These are phyloP conservation scores for Populus deltoides DNA, from an alignment of 345 rosid genomes.

Conservation along the genomic window DNA sequence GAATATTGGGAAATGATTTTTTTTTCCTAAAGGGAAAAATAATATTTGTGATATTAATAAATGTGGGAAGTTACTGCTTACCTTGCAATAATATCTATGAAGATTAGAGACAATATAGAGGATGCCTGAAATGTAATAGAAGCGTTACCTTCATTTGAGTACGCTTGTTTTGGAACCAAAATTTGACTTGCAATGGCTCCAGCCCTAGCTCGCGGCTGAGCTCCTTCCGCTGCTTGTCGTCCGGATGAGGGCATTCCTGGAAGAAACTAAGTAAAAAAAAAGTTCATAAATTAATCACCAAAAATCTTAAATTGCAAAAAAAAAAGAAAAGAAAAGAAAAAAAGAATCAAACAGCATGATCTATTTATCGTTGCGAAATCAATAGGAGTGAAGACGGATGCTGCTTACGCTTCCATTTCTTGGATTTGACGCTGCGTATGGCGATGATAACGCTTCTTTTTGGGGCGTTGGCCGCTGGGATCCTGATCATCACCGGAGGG, in stretches of 20 bases:
- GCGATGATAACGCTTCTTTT: too few relatives aligned
- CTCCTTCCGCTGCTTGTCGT: slow-evolving; percentile 92
- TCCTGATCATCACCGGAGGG: slow-evolving; percentile 74
- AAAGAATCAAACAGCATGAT: neutral
- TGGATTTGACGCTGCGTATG: slow-evolving; percentile 95
- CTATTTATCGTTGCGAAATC: neutral
- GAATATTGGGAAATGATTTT: neutral
- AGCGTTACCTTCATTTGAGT: slow-evolving; percentile 85
- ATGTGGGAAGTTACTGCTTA: neutral
- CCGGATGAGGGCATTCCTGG: slow-evolving; percentile 95
- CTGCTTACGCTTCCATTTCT: slow-evolving; percentile 83
- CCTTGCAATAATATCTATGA: neutral
- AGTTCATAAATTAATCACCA: neutral
- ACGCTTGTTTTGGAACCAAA: slow-evolving; percentile 99
- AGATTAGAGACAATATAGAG: neutral
- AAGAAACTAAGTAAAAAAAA: slow-evolving; percentile 50
- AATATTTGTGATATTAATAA: neutral
- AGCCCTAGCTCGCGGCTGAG: slow-evolving; percentile 68
- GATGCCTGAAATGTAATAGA: neutral
- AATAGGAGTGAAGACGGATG: neutral
- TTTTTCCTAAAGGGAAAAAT: neutral
- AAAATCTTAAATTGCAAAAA: neutral
- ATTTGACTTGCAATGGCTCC: slow-evolving; percentile 87
- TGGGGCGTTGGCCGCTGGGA: slow-evolving; percentile 54
- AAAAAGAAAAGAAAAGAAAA: too few relatives aligned